A percentile compares a stretch with the other conserved stretches of the same genome.
Conservation (phyloP, 2,329 filamentous ascomycete species). For the Aspergillus thermomutatus region DNA sequence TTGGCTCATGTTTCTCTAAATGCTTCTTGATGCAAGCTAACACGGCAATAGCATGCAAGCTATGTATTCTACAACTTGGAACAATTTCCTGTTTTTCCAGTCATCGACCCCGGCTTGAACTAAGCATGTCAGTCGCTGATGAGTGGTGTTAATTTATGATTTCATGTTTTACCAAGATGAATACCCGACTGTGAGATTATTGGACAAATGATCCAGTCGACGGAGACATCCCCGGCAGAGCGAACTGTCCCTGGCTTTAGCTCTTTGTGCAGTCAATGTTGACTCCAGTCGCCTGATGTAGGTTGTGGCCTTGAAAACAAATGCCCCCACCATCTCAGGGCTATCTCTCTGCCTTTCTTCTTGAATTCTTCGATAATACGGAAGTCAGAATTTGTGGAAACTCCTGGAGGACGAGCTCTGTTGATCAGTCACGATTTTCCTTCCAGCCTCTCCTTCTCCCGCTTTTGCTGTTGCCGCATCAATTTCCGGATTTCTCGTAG, state of each 20-base stretch:
- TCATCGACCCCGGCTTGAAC: neutral
- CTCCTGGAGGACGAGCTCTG: constrained; percentile 5
- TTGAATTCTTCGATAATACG: neutral
- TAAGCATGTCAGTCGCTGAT: neutral
- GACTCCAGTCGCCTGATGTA: neutral
- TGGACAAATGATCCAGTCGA: neutral
- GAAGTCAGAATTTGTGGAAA: constrained; percentile 1
- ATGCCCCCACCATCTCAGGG: neutral
- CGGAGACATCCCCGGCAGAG: neutral
- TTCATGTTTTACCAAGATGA: neutral
- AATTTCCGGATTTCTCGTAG: constrained; percentile 71
- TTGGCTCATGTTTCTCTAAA: neutral
- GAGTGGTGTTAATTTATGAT: neutral
- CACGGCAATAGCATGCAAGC: neutral
- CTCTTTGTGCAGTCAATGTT: neutral
- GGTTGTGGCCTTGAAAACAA: neutral
- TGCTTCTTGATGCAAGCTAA: neutral
- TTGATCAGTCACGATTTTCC: constrained; percentile 8
- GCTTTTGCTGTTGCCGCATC: constrained; percentile 66
- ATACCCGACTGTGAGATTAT: neutral
- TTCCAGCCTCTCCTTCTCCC: constrained; percentile 52
- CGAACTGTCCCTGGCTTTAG: neutral
- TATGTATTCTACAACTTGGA: neutral
- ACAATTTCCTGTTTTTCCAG: neutral
- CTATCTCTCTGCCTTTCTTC: neutral